Evolutionary conservation across 2,329 filamentous ascomycete genomes (phyloP), one percentile per base, ranked within the genome.

Genomic region (Xylariomycetidae sp.): DNA sequence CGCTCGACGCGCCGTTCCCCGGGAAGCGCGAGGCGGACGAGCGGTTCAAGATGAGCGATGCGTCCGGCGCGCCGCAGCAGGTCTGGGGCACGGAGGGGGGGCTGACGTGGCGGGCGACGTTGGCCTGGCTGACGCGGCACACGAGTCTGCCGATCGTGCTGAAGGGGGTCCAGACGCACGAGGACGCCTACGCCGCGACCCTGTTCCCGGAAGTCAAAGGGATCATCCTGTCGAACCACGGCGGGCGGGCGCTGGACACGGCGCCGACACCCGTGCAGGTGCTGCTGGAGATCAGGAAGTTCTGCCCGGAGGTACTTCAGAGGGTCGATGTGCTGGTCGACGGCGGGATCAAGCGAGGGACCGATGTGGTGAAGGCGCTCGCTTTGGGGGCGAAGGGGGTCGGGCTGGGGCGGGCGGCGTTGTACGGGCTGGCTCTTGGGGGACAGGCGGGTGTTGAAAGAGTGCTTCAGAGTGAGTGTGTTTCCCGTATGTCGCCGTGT

Each of bases 131-230:
- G 44, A 70, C 74, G 9, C 67, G 78, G 56, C 85, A 92, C 48
- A 95, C 89, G 0, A 70, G 79, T 36, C 72, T 95, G 44, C 88
- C 89, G 3, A 87, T 96, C 41, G 79, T 96, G 14, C 69, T 97
- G 31, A 97, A 97, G 67, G 90, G 90, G n/a, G 56, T 97, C 13
- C 89, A 96, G 61, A 89, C 88, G 9, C 86, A 94, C 49, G 89
- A 96, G 61, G 90, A 97, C 56, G 89, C 88, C 1, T 86, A 85
- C 52, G 68, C 90, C 35, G 88, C 89, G 3, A 77, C 80, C 20
- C 17, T 41, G 11, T 69, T 79, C 52, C 74, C 78, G 3, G 78
- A 83, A 40, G 74, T 95, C 20, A 78, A 79, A 49, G 89, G 83
- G 11, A 85, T 95, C 39, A 84, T 95, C 33, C 67, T 95, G 11